Evolutionary conservation across 129 eudicot genomes (phyloP).

Genomic region (Lonicera japonica): DNA sequence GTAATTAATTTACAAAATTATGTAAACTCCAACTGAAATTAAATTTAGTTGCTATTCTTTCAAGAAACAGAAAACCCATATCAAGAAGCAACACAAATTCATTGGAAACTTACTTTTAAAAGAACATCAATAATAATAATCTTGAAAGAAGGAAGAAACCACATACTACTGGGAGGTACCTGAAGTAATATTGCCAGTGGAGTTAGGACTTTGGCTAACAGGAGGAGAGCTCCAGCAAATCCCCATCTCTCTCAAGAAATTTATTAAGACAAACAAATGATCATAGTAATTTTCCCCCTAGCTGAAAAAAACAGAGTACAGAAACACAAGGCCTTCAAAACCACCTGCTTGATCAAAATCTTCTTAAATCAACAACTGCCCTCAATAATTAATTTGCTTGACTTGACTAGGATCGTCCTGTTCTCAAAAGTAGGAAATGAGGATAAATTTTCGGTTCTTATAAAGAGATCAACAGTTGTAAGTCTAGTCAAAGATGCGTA

Average conservation of each 20-base stretch:
- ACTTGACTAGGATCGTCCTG: too few relatives aligned
- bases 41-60: too few relatives aligned
- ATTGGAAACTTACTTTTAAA: background rate
- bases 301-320: background rate
- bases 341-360: too few relatives aligned
- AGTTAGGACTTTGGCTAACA: constrained; percentile 14
- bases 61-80: background rate
- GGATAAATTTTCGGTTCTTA: too few relatives aligned
- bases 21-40: background rate
- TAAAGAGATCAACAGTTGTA: too few relatives aligned
- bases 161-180: constrained; percentile 1
- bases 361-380: too few relatives aligned
- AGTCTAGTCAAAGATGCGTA: too few relatives aligned
- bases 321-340: too few relatives aligned
- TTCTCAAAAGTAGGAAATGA: too few relatives aligned
- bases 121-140: background rate
- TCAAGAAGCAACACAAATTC: background rate
- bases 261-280: constrained; percentile 1
- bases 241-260: constrained; percentile 19
- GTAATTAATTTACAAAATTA: background rate
- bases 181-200: constrained; percentile 26
- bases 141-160: background rate
- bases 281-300: background rate
- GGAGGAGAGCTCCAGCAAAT: constrained; percentile 36
- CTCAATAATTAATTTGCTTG: too few relatives aligned